phyloP scores from a whole-genome alignment of 78 protist species.

The Dictyostelium purpureum region DNA sequence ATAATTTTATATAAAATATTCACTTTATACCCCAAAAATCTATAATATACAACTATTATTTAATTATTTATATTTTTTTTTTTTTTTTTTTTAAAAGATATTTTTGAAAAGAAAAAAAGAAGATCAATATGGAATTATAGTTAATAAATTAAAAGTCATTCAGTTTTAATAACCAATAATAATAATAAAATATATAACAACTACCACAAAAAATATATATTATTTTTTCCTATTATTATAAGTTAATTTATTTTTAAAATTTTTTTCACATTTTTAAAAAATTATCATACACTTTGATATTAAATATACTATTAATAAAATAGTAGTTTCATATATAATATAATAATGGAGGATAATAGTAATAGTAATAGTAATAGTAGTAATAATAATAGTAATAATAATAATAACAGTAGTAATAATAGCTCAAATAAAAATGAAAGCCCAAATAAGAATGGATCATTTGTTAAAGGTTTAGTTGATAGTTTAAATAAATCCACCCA shows the following conservation, averaged over 20 bases:
- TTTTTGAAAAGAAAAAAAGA: not conserved
- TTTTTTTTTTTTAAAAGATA: not conserved
- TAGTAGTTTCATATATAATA: not conserved
- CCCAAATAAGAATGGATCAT: not conserved
- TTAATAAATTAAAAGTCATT: not conserved
- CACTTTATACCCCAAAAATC: no score
- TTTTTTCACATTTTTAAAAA: not conserved
- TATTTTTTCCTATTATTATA: not conserved
- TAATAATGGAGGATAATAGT: not conserved
- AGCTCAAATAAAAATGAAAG: not conserved
- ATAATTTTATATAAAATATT: not conserved
- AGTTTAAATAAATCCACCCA: not conserved
- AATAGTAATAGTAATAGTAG: not conserved
- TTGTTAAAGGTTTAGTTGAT: constrained; percentile 13
- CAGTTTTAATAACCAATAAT: no score
- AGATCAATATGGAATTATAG: not conserved
- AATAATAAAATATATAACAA: not conserved
- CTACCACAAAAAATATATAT: not conserved
- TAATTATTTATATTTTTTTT: not conserved
- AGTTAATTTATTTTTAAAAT: not conserved
- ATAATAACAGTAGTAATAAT: not conserved
- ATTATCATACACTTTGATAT: no score
- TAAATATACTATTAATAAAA: no score
- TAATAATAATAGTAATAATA: not conserved
- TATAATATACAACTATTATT: not conserved